Evolutionary conservation across 2,329 filamentous ascomycete genomes (phyloP), one percentile per base, ranked within the genome.

Genomic region (Calonectria ilicicola): DNA sequence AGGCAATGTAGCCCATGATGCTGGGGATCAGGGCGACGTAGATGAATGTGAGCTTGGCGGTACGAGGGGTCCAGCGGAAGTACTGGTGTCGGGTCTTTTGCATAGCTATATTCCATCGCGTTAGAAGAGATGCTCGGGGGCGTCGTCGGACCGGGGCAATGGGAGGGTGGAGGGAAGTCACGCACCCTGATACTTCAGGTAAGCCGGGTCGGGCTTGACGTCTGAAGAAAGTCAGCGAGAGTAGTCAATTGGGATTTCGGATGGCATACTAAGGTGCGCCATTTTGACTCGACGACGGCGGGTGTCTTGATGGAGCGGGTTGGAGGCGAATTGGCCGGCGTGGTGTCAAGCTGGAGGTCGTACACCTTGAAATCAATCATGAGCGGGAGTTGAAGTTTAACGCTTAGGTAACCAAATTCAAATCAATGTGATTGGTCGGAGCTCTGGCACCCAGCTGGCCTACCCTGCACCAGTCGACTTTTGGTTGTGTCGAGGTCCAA

Each of bases 31-130:
- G 86, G 40, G 92, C 86, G 71, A 93, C 90, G 85, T 96, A 98
- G 76, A 93, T 88, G 82, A 98, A 91, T 5, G 93, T 92, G 81
- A 98, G 85, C 86, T 91, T 92, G 35, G 95, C 95, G 56, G 95
- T 98, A 81, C 94, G 90, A 65, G 92, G 90, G 42, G 94, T 98
- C 95, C 95, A 98, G 85, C 95, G 91, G 91, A 98, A 99, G 91
- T 95, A 98, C 87, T 95, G 95, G 91, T 96, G 93, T 77, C 97
- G 93, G 88, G 94, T 95, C 81, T 90, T 88, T 81, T 90, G 91
- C 92, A 98, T 94, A 84, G 93, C 96, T 98, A 81, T 67, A 49
- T 79, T 72, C 42, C 67, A 71, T 56, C 29, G 64, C 53, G 79
- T 82, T 80, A 83, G 78, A 62, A 19, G 19, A 15, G 32, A 44